Percentiles rank a stretch among this genome's conserved stretches.
Conservation (phyloP, 2,329 filamentous ascomycete genomes). For the Clarireedia hainanense region DNA sequence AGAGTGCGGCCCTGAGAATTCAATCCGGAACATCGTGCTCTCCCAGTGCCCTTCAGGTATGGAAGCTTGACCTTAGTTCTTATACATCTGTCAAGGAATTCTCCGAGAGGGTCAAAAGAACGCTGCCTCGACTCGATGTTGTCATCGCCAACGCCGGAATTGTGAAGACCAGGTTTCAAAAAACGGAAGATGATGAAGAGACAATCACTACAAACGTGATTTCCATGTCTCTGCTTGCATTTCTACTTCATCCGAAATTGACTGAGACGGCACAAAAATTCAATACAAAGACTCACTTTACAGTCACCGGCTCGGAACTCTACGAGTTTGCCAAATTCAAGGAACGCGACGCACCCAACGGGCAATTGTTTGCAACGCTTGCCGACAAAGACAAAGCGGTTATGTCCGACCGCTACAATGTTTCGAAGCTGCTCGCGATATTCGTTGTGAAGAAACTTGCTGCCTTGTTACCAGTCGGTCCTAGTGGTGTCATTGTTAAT, state of each 20-base stretch:
- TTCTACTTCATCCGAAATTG: constrained; percentile 37
- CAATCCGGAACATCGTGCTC: constrained; percentile 5
- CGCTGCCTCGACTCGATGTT: constrained; percentile 11
- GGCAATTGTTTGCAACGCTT: constrained; percentile 4
- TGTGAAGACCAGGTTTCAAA: constrained; percentile 1
- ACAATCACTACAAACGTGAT: constrained; percentile 42
- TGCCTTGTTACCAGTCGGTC: background rate
- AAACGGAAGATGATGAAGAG: constrained; percentile 32
- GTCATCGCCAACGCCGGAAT: constrained; percentile 13
- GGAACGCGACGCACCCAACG: background rate
- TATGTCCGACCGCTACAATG: constrained; percentile 30
- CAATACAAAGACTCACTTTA: background rate
- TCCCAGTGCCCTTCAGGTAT: constrained; percentile 8
- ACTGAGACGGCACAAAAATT: constrained; percentile 26
- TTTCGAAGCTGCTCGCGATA: constrained; percentile 41
- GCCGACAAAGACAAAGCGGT: background rate
- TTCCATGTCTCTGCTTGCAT: constrained; percentile 36
- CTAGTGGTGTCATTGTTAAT: background rate
- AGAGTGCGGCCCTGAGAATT: constrained; percentile 14
- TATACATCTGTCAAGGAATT: constrained; percentile 13
- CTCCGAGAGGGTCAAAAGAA: constrained; percentile 1
- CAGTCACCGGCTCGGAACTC: constrained; percentile 11
- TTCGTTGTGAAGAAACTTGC: constrained; percentile 34
- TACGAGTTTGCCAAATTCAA: background rate
- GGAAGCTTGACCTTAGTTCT: constrained; percentile 13